phyloP scores from a whole-genome alignment of 345 rosid genomes.

The Boechera stricta region DNA sequence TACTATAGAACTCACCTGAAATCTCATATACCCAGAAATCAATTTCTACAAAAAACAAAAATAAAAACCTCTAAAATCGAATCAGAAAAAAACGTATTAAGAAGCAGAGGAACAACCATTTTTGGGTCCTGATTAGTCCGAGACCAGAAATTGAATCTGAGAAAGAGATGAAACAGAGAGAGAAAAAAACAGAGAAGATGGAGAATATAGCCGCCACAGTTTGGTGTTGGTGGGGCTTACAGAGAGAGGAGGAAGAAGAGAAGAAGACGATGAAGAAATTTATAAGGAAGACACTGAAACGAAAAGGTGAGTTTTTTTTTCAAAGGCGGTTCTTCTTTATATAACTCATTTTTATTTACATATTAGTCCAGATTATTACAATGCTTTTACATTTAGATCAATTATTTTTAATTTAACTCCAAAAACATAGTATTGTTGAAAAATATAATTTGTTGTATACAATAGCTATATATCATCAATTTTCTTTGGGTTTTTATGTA shows the following conservation, averaged over 20 bases:
- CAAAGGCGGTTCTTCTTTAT: neutral
- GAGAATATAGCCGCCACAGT: slow-evolving; percentile 12
- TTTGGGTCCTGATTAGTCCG: neutral
- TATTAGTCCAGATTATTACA: neutral
- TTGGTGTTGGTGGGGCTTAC: neutral
- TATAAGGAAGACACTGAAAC: neutral
- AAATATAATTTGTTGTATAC: neutral
- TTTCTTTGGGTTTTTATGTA: neutral
- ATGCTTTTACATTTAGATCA: neutral
- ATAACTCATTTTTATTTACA: neutral
- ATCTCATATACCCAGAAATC: neutral
- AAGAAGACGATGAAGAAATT: neutral
- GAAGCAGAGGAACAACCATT: slow-evolving; percentile 19
- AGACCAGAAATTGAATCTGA: neutral
- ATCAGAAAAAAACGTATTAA: neutral
- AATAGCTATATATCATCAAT: neutral
- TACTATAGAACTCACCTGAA: slow-evolving; percentile 45
- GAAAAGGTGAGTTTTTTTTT: neutral
- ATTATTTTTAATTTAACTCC: neutral
- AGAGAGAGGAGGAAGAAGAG: neutral
- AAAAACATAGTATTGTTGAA: neutral
- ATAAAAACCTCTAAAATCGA: neutral
- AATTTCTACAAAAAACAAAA: neutral
- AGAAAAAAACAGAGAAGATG: no score
- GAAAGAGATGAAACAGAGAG: neutral